Percentiles rank a stretch among this genome's conserved stretches.
Evolutionary conservation across 2,329 filamentous ascomycete species (phyloP).

Genomic region (Cordyceps militaris): DNA sequence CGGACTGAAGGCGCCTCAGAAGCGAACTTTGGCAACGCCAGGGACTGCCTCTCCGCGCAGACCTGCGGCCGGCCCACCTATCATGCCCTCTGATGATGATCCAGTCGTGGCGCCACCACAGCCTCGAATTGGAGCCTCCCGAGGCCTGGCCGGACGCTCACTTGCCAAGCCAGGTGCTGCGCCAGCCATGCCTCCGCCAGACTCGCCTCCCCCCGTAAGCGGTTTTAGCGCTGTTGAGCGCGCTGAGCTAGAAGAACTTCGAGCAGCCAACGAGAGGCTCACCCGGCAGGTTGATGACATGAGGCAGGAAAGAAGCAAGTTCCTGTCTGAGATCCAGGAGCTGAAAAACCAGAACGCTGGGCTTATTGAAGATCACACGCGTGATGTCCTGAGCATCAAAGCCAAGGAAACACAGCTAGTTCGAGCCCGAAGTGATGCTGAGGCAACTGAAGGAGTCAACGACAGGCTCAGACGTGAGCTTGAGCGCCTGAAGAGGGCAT

Average conservation of each 20-base stretch:
- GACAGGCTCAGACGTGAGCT: conserved; percentile 81
- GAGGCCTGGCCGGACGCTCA: conserved; percentile 78
- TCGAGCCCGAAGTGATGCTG: conserved; percentile 80
- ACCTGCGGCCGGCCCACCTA: conserved; percentile 38
- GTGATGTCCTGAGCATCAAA: conserved; percentile 92
- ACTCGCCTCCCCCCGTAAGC: conserved; percentile 52
- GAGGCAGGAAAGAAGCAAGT: conserved; percentile 71
- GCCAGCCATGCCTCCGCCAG: conserved; percentile 41
- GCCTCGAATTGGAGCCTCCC: conserved; percentile 59
- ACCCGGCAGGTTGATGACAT: conserved; percentile 70
- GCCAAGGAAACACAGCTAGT: conserved; percentile 97
- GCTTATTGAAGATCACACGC: conserved; percentile 92
- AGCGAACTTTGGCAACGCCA: conserved; percentile 43
- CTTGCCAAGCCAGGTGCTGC: conserved; percentile 65
- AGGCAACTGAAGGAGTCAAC: conserved; percentile 79
- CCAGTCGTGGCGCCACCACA: conserved; percentile 47
- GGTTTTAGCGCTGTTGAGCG: conserved; percentile 74
- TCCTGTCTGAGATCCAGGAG: conserved; percentile 83
- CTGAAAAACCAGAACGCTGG: conserved; percentile 95
- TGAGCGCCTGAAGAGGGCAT: conserved; percentile 85
- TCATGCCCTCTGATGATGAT: conserved; percentile 51
- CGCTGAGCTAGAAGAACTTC: conserved; percentile 86
- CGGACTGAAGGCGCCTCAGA: conserved; percentile 55
- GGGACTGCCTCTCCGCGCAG: conserved; percentile 48
- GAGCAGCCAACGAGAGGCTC: conserved; percentile 73